Evolutionary conservation across 2,329 filamentous ascomycete genomes (phyloP).

Genomic region (Trichoderma arundinaceum): DNA sequence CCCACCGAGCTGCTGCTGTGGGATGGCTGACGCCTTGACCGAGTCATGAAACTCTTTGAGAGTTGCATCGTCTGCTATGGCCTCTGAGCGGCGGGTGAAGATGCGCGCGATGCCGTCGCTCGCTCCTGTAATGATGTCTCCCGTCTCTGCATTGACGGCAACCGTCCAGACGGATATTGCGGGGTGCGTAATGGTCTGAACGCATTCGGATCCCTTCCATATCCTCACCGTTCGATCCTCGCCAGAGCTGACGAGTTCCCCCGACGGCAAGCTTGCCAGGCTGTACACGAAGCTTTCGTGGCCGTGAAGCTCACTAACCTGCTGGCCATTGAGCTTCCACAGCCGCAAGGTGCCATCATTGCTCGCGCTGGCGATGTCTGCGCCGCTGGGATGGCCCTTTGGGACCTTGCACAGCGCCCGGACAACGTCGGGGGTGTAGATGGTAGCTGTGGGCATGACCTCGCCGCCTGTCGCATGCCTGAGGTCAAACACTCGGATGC

Average conservation of each 20-base stretch:
- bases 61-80: constrained; percentile 70
- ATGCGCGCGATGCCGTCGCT: constrained; percentile 87
- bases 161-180: constrained; percentile 97
- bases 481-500: constrained; percentile 82
- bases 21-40: constrained; percentile 83
- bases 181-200: constrained; percentile 96
- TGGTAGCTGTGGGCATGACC: constrained; percentile 58
- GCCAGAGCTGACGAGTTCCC: constrained; percentile 87
- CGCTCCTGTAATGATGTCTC: constrained; percentile 91
- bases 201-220: constrained; percentile 81
- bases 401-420: constrained; percentile 87
- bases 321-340: constrained; percentile 80
- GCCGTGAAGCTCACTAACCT: constrained; percentile 78
- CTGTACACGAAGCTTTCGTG: constrained; percentile 97
- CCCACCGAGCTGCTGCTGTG: constrained; percentile 79
- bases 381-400: constrained; percentile 74
- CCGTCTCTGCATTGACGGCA: constrained; percentile 78
- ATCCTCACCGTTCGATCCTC: constrained; percentile 93
- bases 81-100: constrained; percentile 75
- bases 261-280: constrained; percentile 75
- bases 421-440: constrained; percentile 78
- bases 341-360: constrained; percentile 90
- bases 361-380: constrained; percentile 91
- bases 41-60: constrained; percentile 79
- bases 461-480: constrained; percentile 62